A percentile compares a stretch with the other conserved stretches of the same genome.
phyloP scores from a whole-genome alignment of 2,329 filamentous ascomycete genomes.

The Trematosphaeria pertusa region DNA sequence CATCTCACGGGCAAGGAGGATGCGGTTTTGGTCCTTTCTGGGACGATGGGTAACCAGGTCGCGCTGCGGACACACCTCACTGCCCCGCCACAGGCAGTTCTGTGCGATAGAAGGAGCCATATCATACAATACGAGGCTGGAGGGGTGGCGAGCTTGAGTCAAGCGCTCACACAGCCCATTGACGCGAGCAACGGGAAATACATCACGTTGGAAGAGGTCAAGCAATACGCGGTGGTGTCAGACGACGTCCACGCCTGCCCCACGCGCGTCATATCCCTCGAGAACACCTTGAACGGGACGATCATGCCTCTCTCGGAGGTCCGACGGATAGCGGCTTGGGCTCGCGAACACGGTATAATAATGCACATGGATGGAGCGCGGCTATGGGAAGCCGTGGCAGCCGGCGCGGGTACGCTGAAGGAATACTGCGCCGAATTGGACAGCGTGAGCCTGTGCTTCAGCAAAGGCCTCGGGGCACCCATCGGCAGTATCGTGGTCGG shows the following conservation, averaged over 20 bases:
- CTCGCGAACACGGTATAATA: slow-evolving; percentile 65
- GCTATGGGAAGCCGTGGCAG: slow-evolving; percentile 80
- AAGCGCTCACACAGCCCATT: slow-evolving; percentile 72
- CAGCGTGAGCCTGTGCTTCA: slow-evolving; percentile 78
- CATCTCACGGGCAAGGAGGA: slow-evolving; percentile 76
- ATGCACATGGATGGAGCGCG: slow-evolving; percentile 82
- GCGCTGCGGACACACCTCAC: slow-evolving; percentile 78
- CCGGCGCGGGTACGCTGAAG: slow-evolving; percentile 69
- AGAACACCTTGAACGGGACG: slow-evolving; percentile 84
- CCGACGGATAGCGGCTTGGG: slow-evolving; percentile 73
- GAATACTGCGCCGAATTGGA: slow-evolving; percentile 76
- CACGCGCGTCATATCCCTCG: slow-evolving; percentile 80
- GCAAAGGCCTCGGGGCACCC: slow-evolving; percentile 82
- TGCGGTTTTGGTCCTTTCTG: slow-evolving; percentile 81
- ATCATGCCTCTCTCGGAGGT: slow-evolving; percentile 79
- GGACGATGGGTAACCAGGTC: slow-evolving; percentile 94
- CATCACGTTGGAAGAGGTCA: slow-evolving; percentile 78
- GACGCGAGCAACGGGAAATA: slow-evolving; percentile 74
- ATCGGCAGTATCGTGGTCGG: slow-evolving; percentile 78
- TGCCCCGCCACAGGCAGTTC: slow-evolving; percentile 79
- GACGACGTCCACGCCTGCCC: slow-evolving; percentile 80
- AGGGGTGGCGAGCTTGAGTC: slow-evolving; percentile 73
- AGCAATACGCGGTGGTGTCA: slow-evolving; percentile 67
- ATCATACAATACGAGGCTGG: slow-evolving; percentile 74
- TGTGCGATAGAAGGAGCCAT: slow-evolving; percentile 81